A percentile compares a stretch with the other conserved stretches of the same genome.
phyloP scores from a whole-genome alignment of 345 rosid species.

The Hirschfeldia incana region DNA sequence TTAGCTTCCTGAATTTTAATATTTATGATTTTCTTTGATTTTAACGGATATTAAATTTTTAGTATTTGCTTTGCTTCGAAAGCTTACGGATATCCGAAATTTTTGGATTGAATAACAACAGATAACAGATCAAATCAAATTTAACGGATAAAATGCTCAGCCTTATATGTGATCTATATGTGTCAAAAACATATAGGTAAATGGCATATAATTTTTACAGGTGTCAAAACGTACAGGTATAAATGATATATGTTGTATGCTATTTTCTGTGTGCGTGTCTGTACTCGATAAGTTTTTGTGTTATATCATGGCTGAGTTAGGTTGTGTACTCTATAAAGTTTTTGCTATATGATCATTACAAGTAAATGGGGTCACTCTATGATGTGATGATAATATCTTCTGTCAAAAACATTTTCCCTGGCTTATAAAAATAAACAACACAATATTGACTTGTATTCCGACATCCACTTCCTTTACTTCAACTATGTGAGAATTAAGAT shows the following conservation, averaged over 20 bases:
- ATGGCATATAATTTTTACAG: neutral
- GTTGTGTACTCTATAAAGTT: conserved; percentile 42
- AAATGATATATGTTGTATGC: neutral
- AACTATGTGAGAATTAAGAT: neutral
- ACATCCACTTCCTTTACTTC: neutral
- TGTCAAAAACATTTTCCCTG: conserved; percentile 17
- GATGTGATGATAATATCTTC: conserved; percentile 37
- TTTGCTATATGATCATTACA: conserved; percentile 31
- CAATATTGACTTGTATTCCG: neutral
- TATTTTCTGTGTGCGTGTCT: neutral
- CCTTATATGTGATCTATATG: neutral
- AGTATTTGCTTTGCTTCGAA: no score
- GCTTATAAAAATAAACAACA: neutral
- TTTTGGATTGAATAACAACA: no score
- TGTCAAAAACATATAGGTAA: neutral
- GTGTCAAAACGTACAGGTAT: neutral
- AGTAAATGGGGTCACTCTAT: conserved; percentile 34
- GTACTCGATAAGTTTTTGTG: conserved; percentile 12
- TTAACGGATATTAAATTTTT: no score
- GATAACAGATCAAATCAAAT: no score
- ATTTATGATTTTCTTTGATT: no score
- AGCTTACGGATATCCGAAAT: no score
- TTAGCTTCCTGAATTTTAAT: no score
- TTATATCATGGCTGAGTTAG: conserved; percentile 27
- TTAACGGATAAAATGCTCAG: neutral